Evolutionary conservation across 208 protist genomes (phyloP), one percentile per base, ranked within the genome.

Genomic region (Leishmania turanica): DNA sequence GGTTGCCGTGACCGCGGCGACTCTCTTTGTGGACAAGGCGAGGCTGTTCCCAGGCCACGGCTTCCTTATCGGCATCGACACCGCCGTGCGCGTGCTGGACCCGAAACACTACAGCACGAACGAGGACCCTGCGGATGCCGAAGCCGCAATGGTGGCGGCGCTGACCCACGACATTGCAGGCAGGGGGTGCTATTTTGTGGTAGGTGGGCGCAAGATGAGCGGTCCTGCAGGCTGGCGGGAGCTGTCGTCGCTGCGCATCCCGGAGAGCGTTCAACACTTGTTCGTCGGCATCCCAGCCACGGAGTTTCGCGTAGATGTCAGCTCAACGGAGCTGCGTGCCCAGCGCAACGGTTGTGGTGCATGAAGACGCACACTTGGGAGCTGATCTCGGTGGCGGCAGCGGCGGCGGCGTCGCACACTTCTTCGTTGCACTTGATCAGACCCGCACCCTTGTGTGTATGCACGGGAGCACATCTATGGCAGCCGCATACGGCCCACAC

Each of bases 11-110:
- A 95, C 90, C 8, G 60, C 75, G 42, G 87, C 93, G 24, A 78
- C 72, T 45, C 90, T 93, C 42, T 96, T 96, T 75, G 84, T 89
- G 27, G 85, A 86, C 60, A 94, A 96, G 84, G 91, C 91, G 17
- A 40, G 51, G 37, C 54, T 96, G 17, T 94, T 96, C 75, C 89
- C 91, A 7, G 81, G 85, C 5, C 85, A 94, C 73, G 91, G 90
- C 19, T 92, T 96, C 77, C 82, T 96, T 60, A 88, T 95, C 13
- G 93, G 93, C 31, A 78, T 95, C 31, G 93, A 96, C 84, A 96
- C 93, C 7, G 91, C 89, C 19, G 75, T 80, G 76, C 89, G 93
- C 40, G 83, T 96, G 51, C 75, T 96, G 45, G 88, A 95, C 74
- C 84, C 86, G 24, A 77, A 88, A 81, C 89, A 96, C 90, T 96